phyloP scores from a whole-genome alignment of 1,284 basidiomycete species.

The Cutaneotrichosporon sp. region DNA sequence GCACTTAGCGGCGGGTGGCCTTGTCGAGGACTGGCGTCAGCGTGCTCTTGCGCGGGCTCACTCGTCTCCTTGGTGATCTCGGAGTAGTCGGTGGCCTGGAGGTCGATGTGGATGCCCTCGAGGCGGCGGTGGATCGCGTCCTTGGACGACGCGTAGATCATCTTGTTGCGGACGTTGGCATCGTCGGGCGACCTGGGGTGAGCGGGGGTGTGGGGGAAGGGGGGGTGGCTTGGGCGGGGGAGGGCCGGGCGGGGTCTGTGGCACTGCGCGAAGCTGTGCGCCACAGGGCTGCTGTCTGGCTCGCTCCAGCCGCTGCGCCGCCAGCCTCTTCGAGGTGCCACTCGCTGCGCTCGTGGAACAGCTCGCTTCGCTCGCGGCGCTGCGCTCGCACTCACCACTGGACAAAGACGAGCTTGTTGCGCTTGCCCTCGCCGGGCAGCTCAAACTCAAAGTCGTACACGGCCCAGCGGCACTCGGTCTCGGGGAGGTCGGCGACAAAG shows the following conservation, averaged over 20 bases:
- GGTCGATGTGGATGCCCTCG: slow-evolving; percentile 59
- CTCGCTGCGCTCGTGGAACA: no score
- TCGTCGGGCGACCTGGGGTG: slow-evolving; percentile 77
- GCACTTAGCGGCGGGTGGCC: slow-evolving; percentile 8
- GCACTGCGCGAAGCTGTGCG: not conserved
- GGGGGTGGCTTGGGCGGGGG: no score
- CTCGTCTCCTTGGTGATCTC: slow-evolving; percentile 77
- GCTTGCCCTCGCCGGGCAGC: slow-evolving; percentile 71
- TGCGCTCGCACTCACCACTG: slow-evolving; percentile 64
- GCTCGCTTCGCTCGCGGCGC: no score
- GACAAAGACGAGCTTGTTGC: slow-evolving; percentile 88
- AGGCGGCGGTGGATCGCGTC: slow-evolving; percentile 76
- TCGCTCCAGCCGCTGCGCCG: no score
- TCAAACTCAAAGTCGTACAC: slow-evolving; percentile 91
- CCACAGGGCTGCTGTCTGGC: not conserved
- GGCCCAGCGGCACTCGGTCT: slow-evolving; percentile 78
- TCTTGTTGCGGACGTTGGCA: slow-evolving; percentile 88
- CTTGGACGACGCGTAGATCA: slow-evolving; percentile 91
- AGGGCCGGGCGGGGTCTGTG: no score
- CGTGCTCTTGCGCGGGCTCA: slow-evolving; percentile 56
- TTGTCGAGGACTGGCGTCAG: slow-evolving; percentile 8
- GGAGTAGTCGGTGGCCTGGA: slow-evolving; percentile 81
- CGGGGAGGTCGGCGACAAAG: slow-evolving; percentile 76
- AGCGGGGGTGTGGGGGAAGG: slow-evolving; percentile 2
- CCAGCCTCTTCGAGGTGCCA: no score